Evolutionary conservation across 352 stramenopile genomes (phyloP).

Genomic region (Phytophthora nicotianae): DNA sequence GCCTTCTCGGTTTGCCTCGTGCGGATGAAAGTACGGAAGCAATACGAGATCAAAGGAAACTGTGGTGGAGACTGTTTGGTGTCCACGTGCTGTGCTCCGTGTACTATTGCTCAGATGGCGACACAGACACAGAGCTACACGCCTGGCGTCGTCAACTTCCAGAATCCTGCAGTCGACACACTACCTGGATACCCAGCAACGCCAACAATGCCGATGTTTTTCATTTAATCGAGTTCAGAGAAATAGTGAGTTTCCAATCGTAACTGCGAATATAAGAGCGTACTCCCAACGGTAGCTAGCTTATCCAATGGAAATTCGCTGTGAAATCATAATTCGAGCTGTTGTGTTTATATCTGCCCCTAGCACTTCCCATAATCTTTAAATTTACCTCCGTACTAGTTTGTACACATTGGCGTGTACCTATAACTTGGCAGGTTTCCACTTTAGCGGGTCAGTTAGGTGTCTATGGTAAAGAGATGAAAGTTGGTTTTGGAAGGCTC

Average conservation of each 20-base stretch:
- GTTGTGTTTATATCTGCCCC: neutral
- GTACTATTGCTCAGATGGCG: conserved; percentile 62
- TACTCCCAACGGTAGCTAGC: neutral
- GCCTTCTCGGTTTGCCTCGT: conserved; percentile 34
- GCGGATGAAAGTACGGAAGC: conserved; percentile 36
- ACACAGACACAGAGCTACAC: conserved; percentile 62
- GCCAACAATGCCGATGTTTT: conserved; percentile 7
- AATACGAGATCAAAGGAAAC: conserved; percentile 50
- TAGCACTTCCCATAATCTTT: neutral
- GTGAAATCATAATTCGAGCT: neutral
- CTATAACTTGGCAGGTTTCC: too few species aligned
- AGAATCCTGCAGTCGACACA: conserved; percentile 16
- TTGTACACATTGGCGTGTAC: too few species aligned
- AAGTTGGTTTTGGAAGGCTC: neutral
- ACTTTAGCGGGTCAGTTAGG: neutral
- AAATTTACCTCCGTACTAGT: too few species aligned
- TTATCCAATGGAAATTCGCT: neutral
- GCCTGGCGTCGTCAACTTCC: conserved; percentile 50
- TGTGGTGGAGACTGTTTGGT: conserved; percentile 21
- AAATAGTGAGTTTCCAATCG: conserved; percentile 1
- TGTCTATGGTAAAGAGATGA: neutral
- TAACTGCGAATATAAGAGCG: conserved; percentile 11
- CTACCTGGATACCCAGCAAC: conserved; percentile 29
- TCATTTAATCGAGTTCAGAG: conserved; percentile 15
- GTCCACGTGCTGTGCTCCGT: conserved; percentile 41